Evolutionary conservation across 179 eudicot species (phyloP), one percentile per base, ranked within the genome.

Genomic region (Kewa caespitosa): DNA sequence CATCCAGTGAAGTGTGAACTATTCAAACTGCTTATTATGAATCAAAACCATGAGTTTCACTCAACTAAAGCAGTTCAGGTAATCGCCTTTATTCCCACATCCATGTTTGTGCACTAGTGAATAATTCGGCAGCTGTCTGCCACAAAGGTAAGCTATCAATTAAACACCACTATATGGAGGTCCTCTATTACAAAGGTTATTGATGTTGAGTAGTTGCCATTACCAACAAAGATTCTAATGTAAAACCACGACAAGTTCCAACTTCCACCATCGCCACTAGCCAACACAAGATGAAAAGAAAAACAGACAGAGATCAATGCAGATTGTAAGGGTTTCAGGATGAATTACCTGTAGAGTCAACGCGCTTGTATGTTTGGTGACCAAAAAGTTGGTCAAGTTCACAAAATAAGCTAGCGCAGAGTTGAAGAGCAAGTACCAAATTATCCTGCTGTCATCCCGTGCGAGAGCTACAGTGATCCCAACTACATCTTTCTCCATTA

Each of bases 331-430:
- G 55, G 37, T 36, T 57, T 52, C 52, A 57, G 27, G 52, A 61
- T 31, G 77, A 48, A 57, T 76, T n/a, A 85, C 88, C 88, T 85
- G 88, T 72, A 85, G 88, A 74, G 88, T 85, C 84, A 85, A 83
- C 34, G 88, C 88, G 78, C 88, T 85, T 9, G 86, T 85, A 81
- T 85, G 88, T 52, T 85, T 85, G 67, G 88, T 85, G 82, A 85
- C 88, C 82, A 85, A 75, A 63, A 85, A 85, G 74, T 85, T 85
- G 78, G 87, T 84, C 79, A 84, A 54, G 69, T 84, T 84, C 78
- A 84, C 87, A 42, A 84, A 84, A 71, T 85, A 85, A 6, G 88
- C 86, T 1, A 85, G 82, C 37, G 86, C 70, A 23, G 86, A 85
- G 76, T 80, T 85, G 75, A 85, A 80, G 74, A 83, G 81, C 62